phyloP scores from a whole-genome alignment of 2,329 filamentous ascomycete genomes.

The Pseudogymnoascus sp. region DNA sequence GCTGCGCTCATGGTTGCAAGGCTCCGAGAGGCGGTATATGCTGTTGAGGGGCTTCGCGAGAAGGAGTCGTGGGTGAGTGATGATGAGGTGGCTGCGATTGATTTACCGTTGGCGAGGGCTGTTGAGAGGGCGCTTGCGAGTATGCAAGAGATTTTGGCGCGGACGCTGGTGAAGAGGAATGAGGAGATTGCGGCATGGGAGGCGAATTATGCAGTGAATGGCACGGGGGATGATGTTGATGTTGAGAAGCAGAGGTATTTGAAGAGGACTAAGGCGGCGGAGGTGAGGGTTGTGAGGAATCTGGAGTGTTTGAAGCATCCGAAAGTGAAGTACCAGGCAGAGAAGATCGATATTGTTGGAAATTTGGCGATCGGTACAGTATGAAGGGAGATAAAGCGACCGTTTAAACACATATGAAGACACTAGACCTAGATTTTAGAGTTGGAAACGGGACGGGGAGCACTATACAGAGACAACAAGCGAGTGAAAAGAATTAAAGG shows the following conservation, averaged over 20 bases:
- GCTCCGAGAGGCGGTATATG: constrained; percentile 69
- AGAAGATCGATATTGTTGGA: constrained; percentile 29
- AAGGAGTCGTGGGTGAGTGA: constrained; percentile 65
- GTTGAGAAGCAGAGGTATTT: constrained; percentile 46
- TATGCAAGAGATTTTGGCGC: constrained; percentile 77
- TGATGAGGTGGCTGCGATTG: constrained; percentile 58
- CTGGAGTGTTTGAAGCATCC: constrained; percentile 60
- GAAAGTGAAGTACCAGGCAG: constrained; percentile 52
- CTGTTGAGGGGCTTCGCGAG: constrained; percentile 37
- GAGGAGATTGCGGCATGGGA: constrained; percentile 49
- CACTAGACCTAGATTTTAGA: background rate
- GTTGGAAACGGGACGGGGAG: background rate
- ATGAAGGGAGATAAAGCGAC: background rate
- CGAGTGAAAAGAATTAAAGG: background rate
- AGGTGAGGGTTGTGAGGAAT: constrained; percentile 76
- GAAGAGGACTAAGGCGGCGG: constrained; percentile 72
- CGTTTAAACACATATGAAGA: background rate
- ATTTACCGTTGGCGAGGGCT: constrained; percentile 75
- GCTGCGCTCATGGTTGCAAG: constrained; percentile 82
- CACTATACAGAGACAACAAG: background rate
- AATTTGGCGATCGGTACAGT: background rate
- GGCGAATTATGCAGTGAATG: constrained; percentile 31
- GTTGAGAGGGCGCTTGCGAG: constrained; percentile 81
- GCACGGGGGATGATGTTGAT: constrained; percentile 31
- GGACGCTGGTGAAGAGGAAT: constrained; percentile 58